These are phyloP conservation scores for Chalaropsis thielavioides DNA, from an alignment of 2,329 filamentous ascomycete species.

Conservation along the genomic window DNA sequence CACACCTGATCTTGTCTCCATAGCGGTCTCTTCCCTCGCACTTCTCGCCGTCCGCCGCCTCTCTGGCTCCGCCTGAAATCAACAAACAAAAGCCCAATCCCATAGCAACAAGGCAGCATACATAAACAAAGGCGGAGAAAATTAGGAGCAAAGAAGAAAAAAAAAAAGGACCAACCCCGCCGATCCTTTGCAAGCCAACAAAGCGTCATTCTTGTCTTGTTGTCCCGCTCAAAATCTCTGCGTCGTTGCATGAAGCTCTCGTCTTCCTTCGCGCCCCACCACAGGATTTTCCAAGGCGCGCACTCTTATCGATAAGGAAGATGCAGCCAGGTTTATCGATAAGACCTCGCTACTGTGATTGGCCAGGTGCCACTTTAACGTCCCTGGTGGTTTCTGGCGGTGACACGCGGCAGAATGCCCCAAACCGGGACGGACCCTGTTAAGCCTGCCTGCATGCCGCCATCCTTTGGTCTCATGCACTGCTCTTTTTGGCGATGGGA, in stretches of 20 bases:
- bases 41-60: background rate
- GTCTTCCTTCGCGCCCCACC: background rate
- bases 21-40: background rate
- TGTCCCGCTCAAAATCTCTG: background rate
- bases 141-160: background rate
- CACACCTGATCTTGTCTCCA: background rate
- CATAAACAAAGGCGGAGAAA: background rate
- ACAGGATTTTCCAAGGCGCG: background rate
- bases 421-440: background rate
- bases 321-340: background rate
- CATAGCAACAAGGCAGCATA: background rate
- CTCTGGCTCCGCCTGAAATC: background rate
- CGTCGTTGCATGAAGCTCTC: background rate
- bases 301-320: background rate
- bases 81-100: background rate
- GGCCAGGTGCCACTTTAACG: constrained; percentile 1
- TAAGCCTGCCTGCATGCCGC: background rate
- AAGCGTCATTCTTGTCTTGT: background rate
- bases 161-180: constrained; percentile 1
- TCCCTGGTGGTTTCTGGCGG: background rate
- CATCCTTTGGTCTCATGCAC: background rate
- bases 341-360: background rate
- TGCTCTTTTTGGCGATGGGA: background rate
- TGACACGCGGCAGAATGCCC: constrained; percentile 8
- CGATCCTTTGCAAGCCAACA: background rate